Evolutionary conservation across 768 basidiomycete species (phyloP), one percentile per base, ranked within the genome.

Genomic region (Lenzites betulinus): DNA sequence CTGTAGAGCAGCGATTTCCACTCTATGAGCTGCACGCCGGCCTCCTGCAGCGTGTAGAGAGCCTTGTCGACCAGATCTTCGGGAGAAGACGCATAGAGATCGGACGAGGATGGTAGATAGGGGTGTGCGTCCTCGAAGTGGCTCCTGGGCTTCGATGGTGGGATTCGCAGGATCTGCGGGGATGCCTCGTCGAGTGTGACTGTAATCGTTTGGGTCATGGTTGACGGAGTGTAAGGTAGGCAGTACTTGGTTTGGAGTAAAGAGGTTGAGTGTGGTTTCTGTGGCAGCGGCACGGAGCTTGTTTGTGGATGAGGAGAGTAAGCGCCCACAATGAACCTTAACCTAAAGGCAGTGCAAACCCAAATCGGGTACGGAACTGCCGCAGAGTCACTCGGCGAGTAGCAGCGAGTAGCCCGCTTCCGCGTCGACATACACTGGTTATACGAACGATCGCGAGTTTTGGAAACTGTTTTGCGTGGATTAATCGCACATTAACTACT

Each of bases 11-110:
- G 51, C 2, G 62, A 43, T 22, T 38, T 49, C 62, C 62, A 63
- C 23, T 63, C 62, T 26, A 63, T 51, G 5, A 54, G 52, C 47
- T 63, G 43, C 18, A 62, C 39, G 36, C 60, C 50, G 15, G 52
- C 56, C 11, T 48, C 25, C 42, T 58, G 62, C 2, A 63, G 46
- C 1, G 56, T 47, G 11, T 28, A 12, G 12, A 63, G 36, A 20
- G 62, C 62, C 33, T 49, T 53, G 52, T 59, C 57, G 22, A 63
- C 62, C 7, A 63, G 52, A 22, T 63, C 62, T 28, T 62, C 58
- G 1, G 58, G 58, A 7, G 58, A 59, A 22, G 22, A 47, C 1
- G 51, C 51, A 35, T 52, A 38, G 22, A 59, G 0, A 15, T 57
- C 35, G 15, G 55, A 41, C n/a, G 55, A 16, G 15, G 47, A 42